phyloP scores from a whole-genome alignment of 2,329 filamentous ascomycete species.

The Aspergillus proliferans region DNA sequence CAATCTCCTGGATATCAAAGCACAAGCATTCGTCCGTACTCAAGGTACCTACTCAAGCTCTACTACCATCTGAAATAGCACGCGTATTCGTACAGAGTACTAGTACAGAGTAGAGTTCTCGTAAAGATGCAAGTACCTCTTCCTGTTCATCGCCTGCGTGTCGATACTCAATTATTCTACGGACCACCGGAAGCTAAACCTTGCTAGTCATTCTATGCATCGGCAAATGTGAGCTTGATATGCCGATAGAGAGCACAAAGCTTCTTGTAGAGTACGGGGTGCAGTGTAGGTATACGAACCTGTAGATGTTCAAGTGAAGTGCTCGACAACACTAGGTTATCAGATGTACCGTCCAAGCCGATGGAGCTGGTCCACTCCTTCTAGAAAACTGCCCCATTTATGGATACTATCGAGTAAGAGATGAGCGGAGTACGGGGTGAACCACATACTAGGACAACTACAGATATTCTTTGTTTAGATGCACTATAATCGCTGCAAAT shows the following conservation, averaged over 20 bases:
- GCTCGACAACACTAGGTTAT: not conserved
- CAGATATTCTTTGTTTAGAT: no score
- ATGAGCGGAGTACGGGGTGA: no score
- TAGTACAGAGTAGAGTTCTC: no score
- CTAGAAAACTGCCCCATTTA: not conserved
- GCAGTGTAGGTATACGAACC: not conserved
- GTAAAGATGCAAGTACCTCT: no score
- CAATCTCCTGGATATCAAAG: no score
- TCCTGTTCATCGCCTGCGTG: no score
- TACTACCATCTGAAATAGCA: no score
- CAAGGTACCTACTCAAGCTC: no score
- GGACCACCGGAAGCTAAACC: not conserved
- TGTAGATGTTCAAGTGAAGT: not conserved
- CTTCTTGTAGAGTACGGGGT: not conserved
- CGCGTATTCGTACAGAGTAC: no score
- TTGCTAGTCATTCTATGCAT: not conserved
- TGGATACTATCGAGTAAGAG: no score
- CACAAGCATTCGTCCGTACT: no score
- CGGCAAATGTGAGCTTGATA: not conserved
- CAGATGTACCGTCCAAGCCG: not conserved
- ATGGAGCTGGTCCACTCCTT: not conserved
- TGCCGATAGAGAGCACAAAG: not conserved
- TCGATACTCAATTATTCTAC: not conserved
- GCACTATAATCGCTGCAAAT: not conserved
- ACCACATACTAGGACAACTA: no score